phyloP scores from a whole-genome alignment of 257 asterid species.

The Lycium barbarum region DNA sequence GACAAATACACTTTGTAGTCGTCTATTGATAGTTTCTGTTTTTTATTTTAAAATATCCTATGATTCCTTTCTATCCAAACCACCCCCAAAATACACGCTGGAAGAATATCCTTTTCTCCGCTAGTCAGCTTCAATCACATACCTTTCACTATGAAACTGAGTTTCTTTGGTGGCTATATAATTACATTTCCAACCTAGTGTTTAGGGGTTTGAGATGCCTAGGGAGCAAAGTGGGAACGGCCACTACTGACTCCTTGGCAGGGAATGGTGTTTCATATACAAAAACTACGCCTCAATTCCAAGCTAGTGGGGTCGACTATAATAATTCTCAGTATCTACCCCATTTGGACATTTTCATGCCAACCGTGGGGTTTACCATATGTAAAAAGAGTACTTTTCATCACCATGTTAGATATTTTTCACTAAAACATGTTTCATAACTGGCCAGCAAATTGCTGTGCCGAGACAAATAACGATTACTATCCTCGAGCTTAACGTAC shows the following conservation, averaged over 20 bases:
- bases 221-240: background rate
- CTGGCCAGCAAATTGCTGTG: background rate
- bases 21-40: background rate
- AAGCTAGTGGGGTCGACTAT: background rate
- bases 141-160: background rate
- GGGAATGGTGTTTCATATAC: background rate
- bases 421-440: background rate
- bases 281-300: background rate
- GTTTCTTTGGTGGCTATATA: background rate
- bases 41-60: background rate
- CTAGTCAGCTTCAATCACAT: background rate
- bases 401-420: background rate
- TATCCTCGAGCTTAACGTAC: background rate
- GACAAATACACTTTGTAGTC: background rate
- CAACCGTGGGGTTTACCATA: background rate
- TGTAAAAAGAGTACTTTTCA: background rate
- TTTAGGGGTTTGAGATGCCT: background rate
- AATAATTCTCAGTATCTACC: background rate
- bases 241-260: background rate
- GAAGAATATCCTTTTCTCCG: background rate
- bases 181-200: background rate
- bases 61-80: background rate
- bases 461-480: background rate
- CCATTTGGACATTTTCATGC: background rate
- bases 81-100: background rate